Conservation (phyloP, 2,329 filamentous ascomycete genomes). For the Fusarium brevicatenulatum region DNA sequence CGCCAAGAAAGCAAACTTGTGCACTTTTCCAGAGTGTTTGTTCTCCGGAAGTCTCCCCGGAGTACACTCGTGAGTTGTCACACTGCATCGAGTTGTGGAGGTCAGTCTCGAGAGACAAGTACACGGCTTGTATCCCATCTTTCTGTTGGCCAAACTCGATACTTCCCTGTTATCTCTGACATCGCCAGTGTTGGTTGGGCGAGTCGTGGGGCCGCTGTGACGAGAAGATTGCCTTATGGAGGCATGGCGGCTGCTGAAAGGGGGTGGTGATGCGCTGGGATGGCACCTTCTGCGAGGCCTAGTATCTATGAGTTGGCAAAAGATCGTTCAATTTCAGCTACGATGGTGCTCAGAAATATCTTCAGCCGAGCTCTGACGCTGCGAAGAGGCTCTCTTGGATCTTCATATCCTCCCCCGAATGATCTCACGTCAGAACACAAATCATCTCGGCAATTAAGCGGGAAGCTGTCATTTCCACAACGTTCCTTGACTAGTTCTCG, state of each 20-base stretch:
- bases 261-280: constrained; percentile 18
- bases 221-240: constrained; percentile 16
- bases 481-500: background rate
- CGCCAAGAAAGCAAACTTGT: constrained; percentile 2
- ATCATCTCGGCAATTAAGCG: background rate
- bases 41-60: constrained; percentile 29
- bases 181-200: background rate
- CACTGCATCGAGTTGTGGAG: constrained; percentile 19
- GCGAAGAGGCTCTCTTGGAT: background rate
- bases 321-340: background rate
- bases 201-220: constrained; percentile 27
- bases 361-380: background rate
- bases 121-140: constrained; percentile 6
- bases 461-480: constrained; percentile 1
- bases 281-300: background rate
- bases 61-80: constrained; percentile 17
- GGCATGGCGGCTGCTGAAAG: constrained; percentile 23
- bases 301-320: background rate
- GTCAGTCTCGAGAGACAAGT: constrained; percentile 7
- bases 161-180: background rate
- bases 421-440: background rate
- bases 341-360: background rate
- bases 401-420: background rate
- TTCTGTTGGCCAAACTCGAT: background rate
- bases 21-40: background rate